Evolutionary conservation across 2,329 filamentous ascomycete genomes (phyloP).

Genomic region (Colletotrichum acutatum): DNA sequence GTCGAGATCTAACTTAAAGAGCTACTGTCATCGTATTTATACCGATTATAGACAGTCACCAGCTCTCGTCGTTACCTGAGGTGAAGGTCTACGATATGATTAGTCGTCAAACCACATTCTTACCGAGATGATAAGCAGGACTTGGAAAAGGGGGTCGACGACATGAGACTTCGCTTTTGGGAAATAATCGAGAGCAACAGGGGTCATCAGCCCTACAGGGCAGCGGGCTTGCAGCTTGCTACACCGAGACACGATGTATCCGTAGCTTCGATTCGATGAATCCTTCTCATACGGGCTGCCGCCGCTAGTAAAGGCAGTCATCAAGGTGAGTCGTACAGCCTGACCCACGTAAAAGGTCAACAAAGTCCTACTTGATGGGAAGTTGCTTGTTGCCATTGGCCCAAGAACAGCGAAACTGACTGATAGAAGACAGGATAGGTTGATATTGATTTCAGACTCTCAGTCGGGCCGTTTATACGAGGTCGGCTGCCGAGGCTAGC

Average conservation of each 20-base stretch:
- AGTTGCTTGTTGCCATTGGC: not conserved
- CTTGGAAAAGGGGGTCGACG: not conserved
- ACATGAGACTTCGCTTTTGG: not conserved
- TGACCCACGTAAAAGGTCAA: not conserved
- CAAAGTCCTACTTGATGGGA: not conserved
- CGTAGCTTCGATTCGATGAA: not conserved
- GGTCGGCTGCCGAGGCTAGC: not conserved
- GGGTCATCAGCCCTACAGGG: not conserved
- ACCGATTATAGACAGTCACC: not conserved
- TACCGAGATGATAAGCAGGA: not conserved
- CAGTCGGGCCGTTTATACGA: not conserved
- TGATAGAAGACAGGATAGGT: not conserved
- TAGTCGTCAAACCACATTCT: not conserved
- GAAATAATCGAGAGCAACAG: not conserved
- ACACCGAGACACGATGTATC: not conserved
- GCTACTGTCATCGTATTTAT: not conserved
- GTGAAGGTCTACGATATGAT: not conserved
- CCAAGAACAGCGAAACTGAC: not conserved
- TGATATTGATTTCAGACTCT: not conserved
- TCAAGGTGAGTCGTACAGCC: not conserved
- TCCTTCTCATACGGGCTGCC: not conserved
- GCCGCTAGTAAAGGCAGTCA: not conserved
- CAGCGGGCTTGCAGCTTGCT: not conserved
- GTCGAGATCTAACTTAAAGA: not conserved
- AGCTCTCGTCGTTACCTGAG: not conserved